Conservation (phyloP, 768 basidiomycete species). For the Hemileccinum rubropunctum region DNA sequence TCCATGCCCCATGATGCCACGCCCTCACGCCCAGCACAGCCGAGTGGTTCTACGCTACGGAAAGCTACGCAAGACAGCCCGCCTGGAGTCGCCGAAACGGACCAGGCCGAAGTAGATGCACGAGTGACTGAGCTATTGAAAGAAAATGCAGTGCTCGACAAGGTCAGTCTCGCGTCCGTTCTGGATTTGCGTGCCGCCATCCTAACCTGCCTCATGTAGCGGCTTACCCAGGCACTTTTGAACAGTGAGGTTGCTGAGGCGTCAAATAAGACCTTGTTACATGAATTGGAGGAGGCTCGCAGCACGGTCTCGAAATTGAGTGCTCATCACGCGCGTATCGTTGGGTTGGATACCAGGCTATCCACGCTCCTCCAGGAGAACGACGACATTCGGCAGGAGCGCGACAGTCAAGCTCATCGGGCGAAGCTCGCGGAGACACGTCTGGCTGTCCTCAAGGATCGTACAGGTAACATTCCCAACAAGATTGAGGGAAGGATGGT, state of each 20-base stretch:
- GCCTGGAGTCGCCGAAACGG: slow-evolving; percentile 6
- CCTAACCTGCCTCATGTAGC: slow-evolving; percentile 39
- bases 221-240: slow-evolving; percentile 72
- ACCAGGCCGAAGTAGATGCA: slow-evolving; percentile 29
- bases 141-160: slow-evolving; percentile 63
- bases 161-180: slow-evolving; percentile 6
- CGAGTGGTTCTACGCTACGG: slow-evolving; percentile 11
- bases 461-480: slow-evolving; percentile 45
- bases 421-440: slow-evolving; percentile 68
- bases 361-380: slow-evolving; percentile 66
- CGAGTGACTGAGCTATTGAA: slow-evolving; percentile 39
- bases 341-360: slow-evolving; percentile 68
- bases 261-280: slow-evolving; percentile 68
- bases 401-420: slow-evolving; percentile 65
- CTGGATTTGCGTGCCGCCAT: neutral
- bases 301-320: slow-evolving; percentile 63
- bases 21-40: slow-evolving; percentile 18
- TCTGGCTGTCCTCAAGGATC: slow-evolving; percentile 61
- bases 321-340: slow-evolving; percentile 64
- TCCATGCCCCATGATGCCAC: slow-evolving; percentile 5
- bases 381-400: slow-evolving; percentile 83
- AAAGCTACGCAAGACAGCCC: slow-evolving; percentile 12
- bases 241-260: slow-evolving; percentile 81
- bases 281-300: slow-evolving; percentile 74
- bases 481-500: neutral